These are phyloP conservation scores for Verruconis gallopava DNA, from an alignment of 2,329 filamentous ascomycete species.

Conservation along the genomic window DNA sequence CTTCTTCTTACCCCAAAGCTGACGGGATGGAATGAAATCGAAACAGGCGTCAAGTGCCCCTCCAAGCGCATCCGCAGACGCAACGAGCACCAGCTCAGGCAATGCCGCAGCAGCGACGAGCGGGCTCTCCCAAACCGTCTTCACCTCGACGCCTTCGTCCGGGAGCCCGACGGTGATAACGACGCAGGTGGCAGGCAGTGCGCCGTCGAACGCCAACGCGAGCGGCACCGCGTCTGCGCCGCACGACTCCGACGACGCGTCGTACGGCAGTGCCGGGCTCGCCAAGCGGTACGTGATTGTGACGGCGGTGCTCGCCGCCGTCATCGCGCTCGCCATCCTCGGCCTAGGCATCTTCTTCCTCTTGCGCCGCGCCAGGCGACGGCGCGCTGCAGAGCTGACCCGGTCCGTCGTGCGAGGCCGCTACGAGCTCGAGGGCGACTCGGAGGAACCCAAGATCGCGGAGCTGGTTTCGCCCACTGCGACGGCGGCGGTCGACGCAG, in stretches of 20 bases:
- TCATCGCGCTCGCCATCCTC: background rate
- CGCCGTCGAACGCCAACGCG: background rate
- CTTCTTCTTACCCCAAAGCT: too few species aligned
- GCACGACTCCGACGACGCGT: too few species aligned
- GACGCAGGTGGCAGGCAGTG: background rate
- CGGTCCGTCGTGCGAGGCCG: background rate
- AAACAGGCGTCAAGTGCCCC: too few species aligned
- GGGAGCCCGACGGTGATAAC: background rate
- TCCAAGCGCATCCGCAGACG: too few species aligned
- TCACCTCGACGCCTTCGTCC: background rate
- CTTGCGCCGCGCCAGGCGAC: background rate
- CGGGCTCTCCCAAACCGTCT: background rate
- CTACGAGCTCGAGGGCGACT: background rate
- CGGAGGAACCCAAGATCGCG: background rate
- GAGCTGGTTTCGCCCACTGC: background rate
- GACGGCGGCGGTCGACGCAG: background rate
- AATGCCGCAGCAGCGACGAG: background rate
- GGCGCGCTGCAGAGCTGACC: background rate
- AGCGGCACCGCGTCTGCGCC: background rate
- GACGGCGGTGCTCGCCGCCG: background rate
- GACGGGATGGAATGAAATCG: too few species aligned
- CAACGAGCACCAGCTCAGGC: background rate
- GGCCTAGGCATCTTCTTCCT: background rate
- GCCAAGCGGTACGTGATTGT: background rate
- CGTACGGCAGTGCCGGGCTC: background rate